Base-by-base conservation (phyloP, 129 eudicot genomes). In the Erigeron canadensis region DNA sequence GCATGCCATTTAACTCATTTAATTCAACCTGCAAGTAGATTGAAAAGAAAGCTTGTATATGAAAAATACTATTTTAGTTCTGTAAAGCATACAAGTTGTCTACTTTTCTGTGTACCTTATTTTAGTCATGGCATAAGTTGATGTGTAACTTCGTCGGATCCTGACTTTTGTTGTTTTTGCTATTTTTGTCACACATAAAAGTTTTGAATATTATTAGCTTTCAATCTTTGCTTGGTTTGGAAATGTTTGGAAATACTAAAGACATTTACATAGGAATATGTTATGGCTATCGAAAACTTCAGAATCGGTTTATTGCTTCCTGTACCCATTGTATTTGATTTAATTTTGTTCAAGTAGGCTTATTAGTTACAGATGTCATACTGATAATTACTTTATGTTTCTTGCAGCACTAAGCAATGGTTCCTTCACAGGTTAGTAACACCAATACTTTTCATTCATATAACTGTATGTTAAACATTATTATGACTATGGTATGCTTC, bases 381-480 rank as follows among this genome's bases (percentile, higher is more conserved):
- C 67, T 71, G 61, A 78, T 48, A 41, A 70, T 11, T 69, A 18
- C 17, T 73, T n/a, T 81, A 10, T 70, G 50, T 73, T 76, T 79
- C 44, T 79, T 74, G 85, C 96, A 89, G 91, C 84, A 19, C 71
- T 89, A 63, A 86, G 79, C 84, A 86, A 89, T 63, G 68, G 75
- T 59, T 83, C 91, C 7, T 86, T 89, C 66, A 69, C 91, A 89
- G 96, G 96, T 89, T 67, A 79, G 91, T 76, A 55, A 50, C 62
- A 44, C 37, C 8, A 3, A 21, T n/a, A 63, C 22, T 44, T 61
- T 61, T 44, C 68, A 28, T 61, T n/a, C 19, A 69, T 69, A 38
- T 58, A 42, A 51, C 18, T 13, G 8, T 48, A 10, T 4, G 17
- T 58, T 13, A 7, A 2, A 16, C 7, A 0, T 53, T 53, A 53